Evolutionary conservation across 2,329 filamentous ascomycete genomes (phyloP), one percentile per base, ranked within the genome.

Genomic region (Fusarium succisae): DNA sequence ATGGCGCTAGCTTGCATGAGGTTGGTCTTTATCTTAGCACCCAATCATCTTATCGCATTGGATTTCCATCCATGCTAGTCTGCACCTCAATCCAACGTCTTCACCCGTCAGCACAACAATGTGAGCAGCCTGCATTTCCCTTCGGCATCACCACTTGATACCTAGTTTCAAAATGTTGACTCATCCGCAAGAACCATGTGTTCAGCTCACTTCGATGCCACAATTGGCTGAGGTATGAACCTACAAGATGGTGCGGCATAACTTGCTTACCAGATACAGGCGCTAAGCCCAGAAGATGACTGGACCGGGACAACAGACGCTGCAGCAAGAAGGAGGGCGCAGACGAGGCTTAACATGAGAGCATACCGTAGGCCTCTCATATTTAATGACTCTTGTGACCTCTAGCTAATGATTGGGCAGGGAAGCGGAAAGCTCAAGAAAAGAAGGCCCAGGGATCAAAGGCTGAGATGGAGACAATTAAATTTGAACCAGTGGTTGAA

Each of bases 281-380:
- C 83, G 13, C 80, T 69, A 76, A 79, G 72, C 63, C 76, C 54
- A 37, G 80, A 85, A 69, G 85, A 87, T 58, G 81, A 86, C 77
- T 87, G 85, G 84, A 86, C 84, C 43, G 85, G 85, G 8, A 82
- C 79, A 30, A 85, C 73, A 22, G 82, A 86, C 80, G 81, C 82
- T 6, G 82, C 80, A 70, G 80, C 80, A 68, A 82, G 85, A 30
- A 81, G 85, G 70, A 76, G 81, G 63, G 80, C 80, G 68, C 85
- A 86, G 78, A 86, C 82, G 66, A 82, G 85, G 78, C 81, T 86
- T 30, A 86, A 86, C 57, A 83, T 82, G 74, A 84, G 85, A 66
- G 84, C 84, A 74, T 85, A 86, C 17, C 45, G 69, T 69, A 9
- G 26, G 67, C 32, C 10, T 0, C 6, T 3, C 5, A 4, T 2